Conservation (phyloP, 108 stramenopile species). For the Conticribra guillardii region DNA sequence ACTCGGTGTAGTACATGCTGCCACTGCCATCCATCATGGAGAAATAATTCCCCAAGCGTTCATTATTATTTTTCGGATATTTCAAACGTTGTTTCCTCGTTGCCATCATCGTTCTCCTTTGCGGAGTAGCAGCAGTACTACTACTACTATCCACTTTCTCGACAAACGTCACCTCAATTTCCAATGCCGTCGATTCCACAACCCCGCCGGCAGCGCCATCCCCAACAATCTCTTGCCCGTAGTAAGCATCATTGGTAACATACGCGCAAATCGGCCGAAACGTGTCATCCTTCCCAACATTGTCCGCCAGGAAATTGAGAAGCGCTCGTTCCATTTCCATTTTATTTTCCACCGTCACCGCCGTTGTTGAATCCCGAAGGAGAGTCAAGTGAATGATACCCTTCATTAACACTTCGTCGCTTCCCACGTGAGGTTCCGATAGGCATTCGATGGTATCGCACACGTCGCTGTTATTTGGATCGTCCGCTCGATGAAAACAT, state of each 20-base stretch:
- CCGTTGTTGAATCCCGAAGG: not conserved
- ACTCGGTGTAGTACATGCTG: too few species aligned
- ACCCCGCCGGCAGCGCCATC: not conserved
- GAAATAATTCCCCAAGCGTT: too few species aligned
- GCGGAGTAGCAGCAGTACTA: too few species aligned
- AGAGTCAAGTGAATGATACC: constrained; percentile 10
- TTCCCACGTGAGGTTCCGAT: not conserved
- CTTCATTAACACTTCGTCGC: not conserved
- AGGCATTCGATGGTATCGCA: not conserved
- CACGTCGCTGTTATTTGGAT: not conserved
- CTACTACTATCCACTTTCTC: not conserved
- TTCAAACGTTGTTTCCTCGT: not conserved
- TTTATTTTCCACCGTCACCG: not conserved
- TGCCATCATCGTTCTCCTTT: not conserved
- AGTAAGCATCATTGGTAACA: not conserved
- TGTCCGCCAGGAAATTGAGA: constrained; percentile 12
- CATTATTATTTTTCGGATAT: not conserved
- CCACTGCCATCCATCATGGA: too few species aligned
- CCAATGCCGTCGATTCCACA: not conserved
- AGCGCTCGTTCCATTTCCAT: constrained; percentile 8
- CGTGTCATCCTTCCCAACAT: constrained; percentile 9
- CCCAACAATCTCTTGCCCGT: not conserved
- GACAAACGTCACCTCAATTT: constrained; percentile 6
- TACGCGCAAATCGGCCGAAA: constrained; percentile 16
- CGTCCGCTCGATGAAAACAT: not conserved